A percentile compares a stretch with the other conserved stretches of the same genome.
These are phyloP conservation scores for Nepenthes mirabilis DNA, from an alignment of 148 eudicot genomes.

Conservation along the genomic window DNA sequence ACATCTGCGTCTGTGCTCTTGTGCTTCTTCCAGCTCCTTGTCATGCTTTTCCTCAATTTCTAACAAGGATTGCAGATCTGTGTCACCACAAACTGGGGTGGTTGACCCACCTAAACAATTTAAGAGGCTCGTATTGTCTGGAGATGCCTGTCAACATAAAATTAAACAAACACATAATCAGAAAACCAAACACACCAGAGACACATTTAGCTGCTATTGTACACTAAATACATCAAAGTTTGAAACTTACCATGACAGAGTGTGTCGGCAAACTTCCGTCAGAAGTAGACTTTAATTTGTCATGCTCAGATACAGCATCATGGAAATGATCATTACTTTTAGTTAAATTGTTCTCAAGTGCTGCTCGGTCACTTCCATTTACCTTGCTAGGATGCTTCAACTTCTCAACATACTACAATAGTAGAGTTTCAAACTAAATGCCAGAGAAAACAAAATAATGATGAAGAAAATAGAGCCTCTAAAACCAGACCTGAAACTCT, in stretches of 20 bases:
- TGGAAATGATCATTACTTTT: conserved; percentile 7
- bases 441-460: background rate
- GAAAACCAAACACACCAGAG: conserved; percentile 5
- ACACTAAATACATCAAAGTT: conserved; percentile 15
- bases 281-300: conserved; percentile 13
- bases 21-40: conserved; percentile 73
- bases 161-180: conserved; percentile 7
- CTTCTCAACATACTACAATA: conserved; percentile 13
- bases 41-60: conserved; percentile 51
- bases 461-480: background rate
- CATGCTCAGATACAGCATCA: conserved; percentile 14
- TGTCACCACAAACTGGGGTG: conserved; percentile 13
- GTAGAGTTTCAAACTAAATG: conserved; percentile 6
- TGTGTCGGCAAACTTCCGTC: conserved; percentile 12
- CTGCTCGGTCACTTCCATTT: conserved; percentile 12
- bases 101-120: conserved; percentile 13
- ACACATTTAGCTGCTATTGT: background rate
- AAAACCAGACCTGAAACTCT: too few species aligned
- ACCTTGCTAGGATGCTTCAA: conserved; percentile 14
- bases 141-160: conserved; percentile 22
- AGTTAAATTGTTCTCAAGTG: conserved; percentile 9
- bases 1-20: conserved; percentile 54
- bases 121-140: conserved; percentile 18
- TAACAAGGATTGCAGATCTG: conserved; percentile 33
- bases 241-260: conserved; percentile 14